phyloP scores from a whole-genome alignment of 495 filamentous ascomycete species.

The Podospora comata region DNA sequence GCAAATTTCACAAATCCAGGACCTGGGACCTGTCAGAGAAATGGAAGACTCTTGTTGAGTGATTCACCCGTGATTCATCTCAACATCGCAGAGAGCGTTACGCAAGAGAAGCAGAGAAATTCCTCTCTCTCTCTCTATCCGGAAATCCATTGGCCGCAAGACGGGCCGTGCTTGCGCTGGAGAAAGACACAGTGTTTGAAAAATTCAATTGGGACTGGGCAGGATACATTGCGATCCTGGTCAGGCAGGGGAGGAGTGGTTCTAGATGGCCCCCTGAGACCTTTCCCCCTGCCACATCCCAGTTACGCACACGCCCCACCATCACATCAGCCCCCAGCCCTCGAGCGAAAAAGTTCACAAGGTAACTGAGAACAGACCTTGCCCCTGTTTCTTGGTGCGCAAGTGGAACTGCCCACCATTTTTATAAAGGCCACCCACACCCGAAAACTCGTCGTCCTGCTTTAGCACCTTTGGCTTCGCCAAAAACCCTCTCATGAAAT shows the following conservation, averaged over 20 bases:
- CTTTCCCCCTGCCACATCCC: not conserved
- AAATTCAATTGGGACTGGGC: conserved; percentile 9
- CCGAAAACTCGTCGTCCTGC: not conserved
- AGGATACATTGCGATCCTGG: not conserved
- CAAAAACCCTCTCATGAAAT: conserved; percentile 15
- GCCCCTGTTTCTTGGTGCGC: conserved; percentile 3
- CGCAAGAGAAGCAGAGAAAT: conserved; percentile 5
- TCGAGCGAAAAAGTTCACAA: conserved; percentile 15
- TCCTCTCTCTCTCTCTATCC: not conserved
- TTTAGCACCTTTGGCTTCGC: conserved; percentile 27
- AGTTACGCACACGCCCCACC: conserved; percentile 22
- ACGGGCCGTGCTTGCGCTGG: conserved; percentile 1
- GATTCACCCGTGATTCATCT: conserved; percentile 18
- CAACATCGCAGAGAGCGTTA: not conserved
- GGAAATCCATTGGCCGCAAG: conserved; percentile 15
- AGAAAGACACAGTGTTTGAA: conserved; percentile 16
- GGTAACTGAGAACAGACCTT: conserved; percentile 19
- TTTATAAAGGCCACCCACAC: conserved; percentile 10
- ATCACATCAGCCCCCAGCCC: conserved; percentile 10
- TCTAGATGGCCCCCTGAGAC: not conserved
- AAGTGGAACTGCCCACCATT: conserved; percentile 8
- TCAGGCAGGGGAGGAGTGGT: not conserved
- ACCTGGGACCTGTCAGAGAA: conserved; percentile 12
- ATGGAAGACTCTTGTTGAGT: conserved; percentile 24
- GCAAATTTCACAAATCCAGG: conserved; percentile 23